phyloP scores from a whole-genome alignment of 2,329 filamentous ascomycete species.

The Colletotrichum sp. region DNA sequence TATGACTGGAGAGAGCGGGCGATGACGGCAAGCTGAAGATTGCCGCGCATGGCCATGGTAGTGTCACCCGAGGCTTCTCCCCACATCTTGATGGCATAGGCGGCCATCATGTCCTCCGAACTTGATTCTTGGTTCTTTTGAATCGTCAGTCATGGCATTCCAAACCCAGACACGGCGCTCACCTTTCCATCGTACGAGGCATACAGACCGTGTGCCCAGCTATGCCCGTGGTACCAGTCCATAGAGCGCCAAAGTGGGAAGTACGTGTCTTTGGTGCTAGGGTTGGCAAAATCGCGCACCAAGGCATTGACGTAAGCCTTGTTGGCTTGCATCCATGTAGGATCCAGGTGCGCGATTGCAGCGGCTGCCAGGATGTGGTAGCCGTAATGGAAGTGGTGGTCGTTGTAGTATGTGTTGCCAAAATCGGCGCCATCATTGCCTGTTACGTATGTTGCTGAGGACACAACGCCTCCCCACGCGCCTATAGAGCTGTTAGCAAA shows the following conservation, averaged over 20 bases:
- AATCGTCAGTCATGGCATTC: not conserved
- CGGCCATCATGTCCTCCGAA: constrained; percentile 87
- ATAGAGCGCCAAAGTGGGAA: constrained; percentile 87
- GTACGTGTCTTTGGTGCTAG: constrained; percentile 69
- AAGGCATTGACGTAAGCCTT: constrained; percentile 82
- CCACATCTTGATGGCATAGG: constrained; percentile 95
- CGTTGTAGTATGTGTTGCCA: constrained; percentile 86
- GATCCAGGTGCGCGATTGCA: constrained; percentile 80
- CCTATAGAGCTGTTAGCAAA: constrained; percentile 36
- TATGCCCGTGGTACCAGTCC: constrained; percentile 95
- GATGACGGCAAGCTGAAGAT: constrained; percentile 83
- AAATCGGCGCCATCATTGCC: constrained; percentile 79
- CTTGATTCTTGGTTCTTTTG: constrained; percentile 77
- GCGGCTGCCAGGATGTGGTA: constrained; percentile 91
- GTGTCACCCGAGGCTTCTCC: constrained; percentile 76
- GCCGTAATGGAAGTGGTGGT: constrained; percentile 79
- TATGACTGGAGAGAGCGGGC: constrained; percentile 77
- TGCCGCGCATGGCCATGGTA: constrained; percentile 80
- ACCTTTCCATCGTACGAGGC: constrained; percentile 75
- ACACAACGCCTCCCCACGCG: constrained; percentile 83
- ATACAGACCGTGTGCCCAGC: constrained; percentile 85
- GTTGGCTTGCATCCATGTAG: constrained; percentile 74
- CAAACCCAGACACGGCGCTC: not conserved
- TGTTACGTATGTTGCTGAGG: constrained; percentile 73
- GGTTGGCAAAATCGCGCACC: constrained; percentile 83